phyloP scores from a whole-genome alignment of 176 grass and related monocot species.

The Avena insularis region DNA sequence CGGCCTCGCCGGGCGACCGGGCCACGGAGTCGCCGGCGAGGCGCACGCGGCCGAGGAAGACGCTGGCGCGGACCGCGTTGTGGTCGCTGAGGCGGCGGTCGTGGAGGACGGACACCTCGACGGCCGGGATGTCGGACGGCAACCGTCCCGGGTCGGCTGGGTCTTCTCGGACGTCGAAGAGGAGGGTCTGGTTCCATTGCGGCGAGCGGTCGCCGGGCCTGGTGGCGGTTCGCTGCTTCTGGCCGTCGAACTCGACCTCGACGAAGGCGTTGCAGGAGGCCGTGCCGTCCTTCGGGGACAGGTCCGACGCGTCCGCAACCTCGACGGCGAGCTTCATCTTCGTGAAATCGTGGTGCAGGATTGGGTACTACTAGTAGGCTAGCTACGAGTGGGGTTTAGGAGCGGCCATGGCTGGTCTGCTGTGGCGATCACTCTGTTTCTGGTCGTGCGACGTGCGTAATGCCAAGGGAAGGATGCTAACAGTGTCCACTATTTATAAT shows the following conservation, averaged over 20 bases:
- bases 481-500: not conserved
- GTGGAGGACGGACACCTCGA: slow-evolving; percentile 61
- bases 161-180: slow-evolving; percentile 55
- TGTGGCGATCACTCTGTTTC: not conserved
- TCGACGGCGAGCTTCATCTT: slow-evolving; percentile 83
- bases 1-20: slow-evolving; percentile 30
- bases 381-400: not conserved
- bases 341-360: too few relatives aligned
- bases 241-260: slow-evolving; percentile 62
- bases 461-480: not conserved
- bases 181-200: slow-evolving; percentile 67
- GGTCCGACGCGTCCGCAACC: slow-evolving; percentile 66
- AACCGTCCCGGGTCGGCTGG: slow-evolving; percentile 30
- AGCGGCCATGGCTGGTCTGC: not conserved
- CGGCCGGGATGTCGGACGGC: slow-evolving; percentile 35
- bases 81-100: slow-evolving; percentile 43
- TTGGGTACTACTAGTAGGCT: not conserved
- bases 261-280: slow-evolving; percentile 71
- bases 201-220: slow-evolving; percentile 53
- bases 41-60: slow-evolving; percentile 73
- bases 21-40: slow-evolving; percentile 62
- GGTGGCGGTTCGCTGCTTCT: slow-evolving; percentile 68
- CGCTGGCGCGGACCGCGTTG: slow-evolving; percentile 35
- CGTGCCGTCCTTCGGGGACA: slow-evolving; percentile 63
- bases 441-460: not conserved